Evolutionary conservation across 2,329 filamentous ascomycete species (phyloP).

Genomic region (Fusarium albosuccineum): DNA sequence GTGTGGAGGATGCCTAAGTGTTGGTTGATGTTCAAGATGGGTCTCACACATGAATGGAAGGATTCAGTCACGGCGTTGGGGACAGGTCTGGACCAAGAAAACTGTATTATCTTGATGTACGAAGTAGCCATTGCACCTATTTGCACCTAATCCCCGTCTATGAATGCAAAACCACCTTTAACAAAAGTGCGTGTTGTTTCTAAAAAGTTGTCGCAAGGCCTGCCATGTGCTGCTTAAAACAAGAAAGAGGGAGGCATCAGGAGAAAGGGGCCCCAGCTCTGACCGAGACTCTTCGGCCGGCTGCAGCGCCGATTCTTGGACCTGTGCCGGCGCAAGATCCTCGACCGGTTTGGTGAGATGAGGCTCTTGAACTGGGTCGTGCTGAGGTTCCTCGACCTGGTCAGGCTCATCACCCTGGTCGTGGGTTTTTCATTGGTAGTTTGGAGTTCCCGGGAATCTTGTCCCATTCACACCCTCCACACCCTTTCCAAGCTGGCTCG

Average conservation of each 20-base stretch:
- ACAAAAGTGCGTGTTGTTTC: slow-evolving; percentile 37
- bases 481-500: slow-evolving; percentile 68
- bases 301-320: slow-evolving; percentile 7
- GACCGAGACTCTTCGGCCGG: slow-evolving; percentile 5
- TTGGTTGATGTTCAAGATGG: not conserved
- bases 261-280: not conserved
- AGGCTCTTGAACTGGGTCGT: slow-evolving; percentile 2
- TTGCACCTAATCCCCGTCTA: slow-evolving; percentile 34
- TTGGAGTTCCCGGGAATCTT: slow-evolving; percentile 33
- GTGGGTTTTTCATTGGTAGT: slow-evolving; percentile 28
- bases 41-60: slow-evolving; percentile 8
- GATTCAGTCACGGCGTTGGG: slow-evolving; percentile 28
- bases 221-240: slow-evolving; percentile 30
- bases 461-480: slow-evolving; percentile 55
- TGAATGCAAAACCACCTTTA: slow-evolving; percentile 45
- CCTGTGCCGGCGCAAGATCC: slow-evolving; percentile 2
- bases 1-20: slow-evolving; percentile 52
- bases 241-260: slow-evolving; percentile 20
- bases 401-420: slow-evolving; percentile 8
- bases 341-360: slow-evolving; percentile 1
- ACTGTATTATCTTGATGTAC: slow-evolving; percentile 36
- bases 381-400: slow-evolving; percentile 1
- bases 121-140: slow-evolving; percentile 36
- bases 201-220: slow-evolving; percentile 29
- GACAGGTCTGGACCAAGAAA: slow-evolving; percentile 25